Base-by-base conservation (phyloP, 495 filamentous ascomycete species). In the Tuber magnatum region DNA sequence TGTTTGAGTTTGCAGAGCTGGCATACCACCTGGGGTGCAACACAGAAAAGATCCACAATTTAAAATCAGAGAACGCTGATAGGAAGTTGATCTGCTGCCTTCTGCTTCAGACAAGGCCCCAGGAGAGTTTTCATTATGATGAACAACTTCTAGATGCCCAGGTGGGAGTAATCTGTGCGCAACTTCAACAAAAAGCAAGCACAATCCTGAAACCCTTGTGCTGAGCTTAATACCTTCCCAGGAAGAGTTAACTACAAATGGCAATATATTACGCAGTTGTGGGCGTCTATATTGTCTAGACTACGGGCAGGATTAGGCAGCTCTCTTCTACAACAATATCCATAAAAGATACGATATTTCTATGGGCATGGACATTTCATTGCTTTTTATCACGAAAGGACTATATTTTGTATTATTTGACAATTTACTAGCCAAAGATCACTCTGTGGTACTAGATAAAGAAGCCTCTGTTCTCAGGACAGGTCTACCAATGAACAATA, bases 361-460 rank as follows among this genome's bases (percentile, higher is more conserved):
- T 32, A 44, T 39, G 42, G 46, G 43, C 43, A 44, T 16, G 0
- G 71, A 76, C 12, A 69, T 73, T 73, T 76, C 46, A 28, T 73
- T 28, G 28, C 69, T 76, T 69, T 69, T 69, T 28, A 70, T 73
- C 28, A 73, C 68, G 28, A 20, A 22, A 12, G 70, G 61, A 69
- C 73, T 69, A 38, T 76, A 73, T n/a, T 69, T 73, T 32, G 41
- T 70, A 20, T 76, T 73, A 39, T 73, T 76, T 70, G 75, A 71
- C 69, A 44, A 44, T 44, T 44, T 44, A 44, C 43, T 44, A 44
- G 43, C 43, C 43, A 2, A 20, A 44, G 43, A 44, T 44, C 43
- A 20, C 14, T 44, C 43, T 16, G 20, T 16, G 43, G 16, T 44
- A 44, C 43, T 16, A 44, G 43, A 44, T 44, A 44, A 44, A 18